Evolutionary conservation across 1,139 yeast genomes (phyloP).

Genomic region (Hansenula lynferdii): DNA sequence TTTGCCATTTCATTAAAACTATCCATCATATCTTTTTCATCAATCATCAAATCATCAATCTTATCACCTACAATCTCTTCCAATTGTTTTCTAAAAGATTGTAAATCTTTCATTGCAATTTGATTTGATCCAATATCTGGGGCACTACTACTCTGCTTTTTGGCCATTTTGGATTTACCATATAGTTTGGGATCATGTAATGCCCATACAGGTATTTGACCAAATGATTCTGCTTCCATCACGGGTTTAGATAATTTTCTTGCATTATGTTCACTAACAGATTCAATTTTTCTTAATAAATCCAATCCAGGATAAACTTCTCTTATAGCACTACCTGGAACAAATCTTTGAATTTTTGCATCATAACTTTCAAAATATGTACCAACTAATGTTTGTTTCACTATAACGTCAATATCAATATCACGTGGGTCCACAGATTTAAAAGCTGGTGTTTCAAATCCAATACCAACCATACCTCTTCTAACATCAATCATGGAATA

Average conservation of each 20-base stretch:
- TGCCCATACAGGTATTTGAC: neutral
- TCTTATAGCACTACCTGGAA: neutral
- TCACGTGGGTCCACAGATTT: neutral
- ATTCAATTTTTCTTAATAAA: neutral
- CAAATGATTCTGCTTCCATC: neutral
- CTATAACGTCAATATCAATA: neutral
- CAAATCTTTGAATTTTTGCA: neutral
- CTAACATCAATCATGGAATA: constrained; percentile 1
- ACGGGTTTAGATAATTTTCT: neutral
- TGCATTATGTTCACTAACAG: neutral
- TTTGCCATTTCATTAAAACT: no score
- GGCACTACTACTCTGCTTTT: neutral
- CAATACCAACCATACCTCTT: neutral
- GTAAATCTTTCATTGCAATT: neutral
- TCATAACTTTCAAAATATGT: neutral
- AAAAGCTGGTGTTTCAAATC: neutral
- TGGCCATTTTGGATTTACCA: neutral
- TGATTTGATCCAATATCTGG: no score
- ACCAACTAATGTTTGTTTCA: neutral
- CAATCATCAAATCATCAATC: no score
- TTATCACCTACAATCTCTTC: neutral
- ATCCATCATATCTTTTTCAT: no score
- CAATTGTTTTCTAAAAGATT: neutral
- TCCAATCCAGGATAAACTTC: neutral
- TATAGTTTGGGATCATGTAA: neutral